Conservation (phyloP, 2,329 filamentous ascomycete species). For the Trichophyton benhamiae region DNA sequence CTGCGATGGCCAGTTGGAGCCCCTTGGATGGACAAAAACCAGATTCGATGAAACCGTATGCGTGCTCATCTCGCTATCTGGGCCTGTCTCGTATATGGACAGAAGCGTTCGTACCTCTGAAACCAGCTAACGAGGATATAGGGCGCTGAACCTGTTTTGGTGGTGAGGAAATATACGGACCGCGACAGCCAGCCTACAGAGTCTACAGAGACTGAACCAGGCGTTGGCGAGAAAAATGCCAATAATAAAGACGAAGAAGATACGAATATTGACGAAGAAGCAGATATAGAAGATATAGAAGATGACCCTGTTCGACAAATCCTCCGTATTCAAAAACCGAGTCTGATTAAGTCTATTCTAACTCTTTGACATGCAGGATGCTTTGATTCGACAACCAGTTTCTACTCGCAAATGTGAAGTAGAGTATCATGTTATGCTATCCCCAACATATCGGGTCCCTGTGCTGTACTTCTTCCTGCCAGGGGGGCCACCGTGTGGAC, state of each 20-base stretch:
- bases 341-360: background rate
- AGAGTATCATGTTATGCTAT: constrained; percentile 62
- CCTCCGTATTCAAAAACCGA: background rate
- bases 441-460: constrained; percentile 61
- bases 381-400: constrained; percentile 1
- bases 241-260: background rate
- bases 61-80: background rate
- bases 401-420: constrained; percentile 35
- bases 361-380: constrained; percentile 5
- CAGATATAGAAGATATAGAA: background rate
- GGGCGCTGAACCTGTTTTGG: constrained; percentile 5
- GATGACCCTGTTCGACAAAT: constrained; percentile 7
- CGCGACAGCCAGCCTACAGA: background rate
- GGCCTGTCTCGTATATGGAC: background rate
- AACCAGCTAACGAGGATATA: constrained; percentile 2
- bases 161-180: constrained; percentile 3
- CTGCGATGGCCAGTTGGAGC: background rate
- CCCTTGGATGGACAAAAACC: constrained; percentile 5
- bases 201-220: background rate
- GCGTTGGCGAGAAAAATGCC: too few relatives aligned
- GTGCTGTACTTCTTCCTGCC: constrained; percentile 64
- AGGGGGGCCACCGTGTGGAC: constrained; percentile 44
- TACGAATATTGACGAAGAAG: constrained; percentile 1
- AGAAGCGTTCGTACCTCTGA: background rate
- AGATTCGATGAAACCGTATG: constrained; percentile 7